A percentile compares a stretch with the other conserved stretches of the same genome.
Conservation (phyloP, 805 yeast genomes). For the Ogataea methanolica region DNA sequence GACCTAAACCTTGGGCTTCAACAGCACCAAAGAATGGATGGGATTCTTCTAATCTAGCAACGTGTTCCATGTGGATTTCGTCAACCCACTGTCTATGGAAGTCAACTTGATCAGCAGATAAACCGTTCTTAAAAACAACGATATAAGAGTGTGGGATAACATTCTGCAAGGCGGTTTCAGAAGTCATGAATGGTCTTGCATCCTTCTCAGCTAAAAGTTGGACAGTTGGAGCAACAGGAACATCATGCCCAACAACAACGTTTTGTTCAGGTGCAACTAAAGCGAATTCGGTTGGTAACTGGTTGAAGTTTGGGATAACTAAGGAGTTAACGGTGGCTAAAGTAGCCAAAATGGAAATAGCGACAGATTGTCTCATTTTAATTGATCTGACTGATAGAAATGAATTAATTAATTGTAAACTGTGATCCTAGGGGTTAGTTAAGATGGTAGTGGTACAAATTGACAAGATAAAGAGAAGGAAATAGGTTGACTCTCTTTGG, state of each 20-base stretch:
- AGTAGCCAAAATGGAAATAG: conserved; percentile 22
- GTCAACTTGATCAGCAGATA: conserved; percentile 46
- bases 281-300: conserved; percentile 15
- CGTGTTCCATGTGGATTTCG: conserved; percentile 41
- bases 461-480: neutral
- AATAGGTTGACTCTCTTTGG: no score
- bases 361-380: conserved; percentile 18
- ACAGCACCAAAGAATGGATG: conserved; percentile 29
- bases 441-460: neutral
- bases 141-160: conserved; percentile 75
- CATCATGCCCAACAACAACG: neutral
- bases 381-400: neutral
- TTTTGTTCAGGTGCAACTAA: conserved; percentile 7
- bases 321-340: conserved; percentile 40
- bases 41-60: conserved; percentile 23
- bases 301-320: conserved; percentile 48
- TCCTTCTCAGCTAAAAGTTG: conserved; percentile 17
- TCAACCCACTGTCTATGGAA: conserved; percentile 69
- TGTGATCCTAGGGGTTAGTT: neutral
- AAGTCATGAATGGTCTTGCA: conserved; percentile 44
- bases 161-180: conserved; percentile 39
- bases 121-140: conserved; percentile 70
- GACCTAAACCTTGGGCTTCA: conserved; percentile 13
- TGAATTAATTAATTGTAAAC: no score
- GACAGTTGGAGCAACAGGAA: conserved; percentile 17